These are phyloP conservation scores for Eimeria sp. DNA, from an alignment of 169 alveolate species.

Conservation along the genomic window DNA sequence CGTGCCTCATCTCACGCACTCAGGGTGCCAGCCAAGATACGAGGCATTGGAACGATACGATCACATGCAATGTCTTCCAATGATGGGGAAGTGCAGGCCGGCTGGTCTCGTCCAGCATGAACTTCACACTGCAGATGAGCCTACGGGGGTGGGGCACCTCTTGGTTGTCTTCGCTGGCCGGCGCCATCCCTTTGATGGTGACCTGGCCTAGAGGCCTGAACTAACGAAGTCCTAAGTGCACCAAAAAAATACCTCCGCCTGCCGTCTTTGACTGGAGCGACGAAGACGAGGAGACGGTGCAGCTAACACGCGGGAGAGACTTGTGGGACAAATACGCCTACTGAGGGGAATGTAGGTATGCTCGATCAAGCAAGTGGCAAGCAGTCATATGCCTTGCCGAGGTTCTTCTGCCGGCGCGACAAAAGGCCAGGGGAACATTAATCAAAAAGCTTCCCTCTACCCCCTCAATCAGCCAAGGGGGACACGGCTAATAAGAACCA, in stretches of 20 bases:
- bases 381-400: slow-evolving; percentile 47
- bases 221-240: slow-evolving; percentile 20
- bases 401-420: slow-evolving; percentile 46
- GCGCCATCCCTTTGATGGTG: slow-evolving; percentile 62
- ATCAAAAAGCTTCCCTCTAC: slow-evolving; percentile 76
- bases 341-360: not conserved
- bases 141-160: slow-evolving; percentile 36
- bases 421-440: slow-evolving; percentile 32
- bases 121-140: slow-evolving; percentile 51
- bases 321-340: not conserved
- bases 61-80: slow-evolving; percentile 15
- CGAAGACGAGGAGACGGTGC: slow-evolving; percentile 43
- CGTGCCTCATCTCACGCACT: slow-evolving; percentile 32
- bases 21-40: slow-evolving; percentile 52
- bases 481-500: slow-evolving; percentile 44
- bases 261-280: slow-evolving; percentile 12
- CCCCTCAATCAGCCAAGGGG: slow-evolving; percentile 50
- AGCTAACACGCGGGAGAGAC: slow-evolving; percentile 34
- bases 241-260: slow-evolving; percentile 66
- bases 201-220: slow-evolving; percentile 69
- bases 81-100: slow-evolving; percentile 9
- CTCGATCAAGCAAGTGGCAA: not conserved
- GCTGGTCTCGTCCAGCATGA: slow-evolving; percentile 48
- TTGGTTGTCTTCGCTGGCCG: slow-evolving; percentile 61
- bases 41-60: slow-evolving; percentile 43